phyloP scores from a whole-genome alignment of 805 yeast species.

The Candida arabinofermentans region DNA sequence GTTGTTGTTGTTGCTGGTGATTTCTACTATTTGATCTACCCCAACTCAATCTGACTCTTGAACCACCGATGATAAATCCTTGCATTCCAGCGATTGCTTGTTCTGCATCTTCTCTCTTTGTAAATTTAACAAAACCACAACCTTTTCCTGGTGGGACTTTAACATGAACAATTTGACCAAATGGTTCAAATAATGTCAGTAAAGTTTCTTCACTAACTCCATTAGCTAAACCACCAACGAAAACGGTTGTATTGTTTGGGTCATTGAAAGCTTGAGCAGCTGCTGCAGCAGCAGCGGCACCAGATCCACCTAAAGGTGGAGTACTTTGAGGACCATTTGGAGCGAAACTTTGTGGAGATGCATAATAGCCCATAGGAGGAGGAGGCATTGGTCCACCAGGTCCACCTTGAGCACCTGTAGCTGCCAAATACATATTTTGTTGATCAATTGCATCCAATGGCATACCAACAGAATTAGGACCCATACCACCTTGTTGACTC shows the following conservation, averaged over 20 bases:
- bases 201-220: constrained; percentile 61
- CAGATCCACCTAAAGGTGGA: constrained; percentile 7
- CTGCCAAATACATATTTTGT: constrained; percentile 20
- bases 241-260: constrained; percentile 74
- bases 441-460: constrained; percentile 22
- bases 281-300: constrained; percentile 9
- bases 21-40: constrained; percentile 45
- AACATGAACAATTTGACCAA: constrained; percentile 65
- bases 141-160: constrained; percentile 77
- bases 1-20: constrained; percentile 15
- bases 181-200: constrained; percentile 61
- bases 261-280: constrained; percentile 34
- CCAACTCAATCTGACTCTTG: constrained; percentile 72
- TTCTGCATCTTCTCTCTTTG: constrained; percentile 68
- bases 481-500: constrained; percentile 10
- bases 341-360: constrained; percentile 17
- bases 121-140: constrained; percentile 72
- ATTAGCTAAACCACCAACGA: constrained; percentile 63
- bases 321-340: constrained; percentile 10
- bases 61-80: constrained; percentile 73
- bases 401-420: constrained; percentile 10
- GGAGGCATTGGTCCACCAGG: constrained; percentile 15
- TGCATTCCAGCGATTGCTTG: constrained; percentile 76
- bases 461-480: constrained; percentile 14
- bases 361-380: constrained; percentile 25